These are phyloP conservation scores for Alloascoidea africana DNA, from an alignment of 805 yeast genomes.

Conservation along the genomic window DNA sequence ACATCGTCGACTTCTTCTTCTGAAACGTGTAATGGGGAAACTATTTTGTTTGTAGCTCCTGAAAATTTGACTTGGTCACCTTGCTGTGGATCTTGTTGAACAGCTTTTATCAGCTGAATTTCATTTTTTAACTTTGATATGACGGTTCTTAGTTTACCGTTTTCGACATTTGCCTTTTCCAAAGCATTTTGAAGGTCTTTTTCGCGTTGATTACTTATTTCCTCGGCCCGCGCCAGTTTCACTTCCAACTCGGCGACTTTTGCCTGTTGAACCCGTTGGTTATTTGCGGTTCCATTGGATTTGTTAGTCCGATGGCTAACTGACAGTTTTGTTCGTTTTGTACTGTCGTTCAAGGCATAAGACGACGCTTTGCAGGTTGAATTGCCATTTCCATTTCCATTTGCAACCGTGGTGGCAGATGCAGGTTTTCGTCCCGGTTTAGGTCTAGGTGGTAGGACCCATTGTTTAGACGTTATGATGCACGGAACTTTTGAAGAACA, in stretches of 20 bases:
- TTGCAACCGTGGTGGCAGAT: too few relatives aligned
- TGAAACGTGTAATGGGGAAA: too few relatives aligned
- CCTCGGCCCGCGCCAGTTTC: too few relatives aligned
- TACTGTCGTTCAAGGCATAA: not conserved
- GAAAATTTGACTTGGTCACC: too few relatives aligned
- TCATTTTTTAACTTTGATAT: not conserved
- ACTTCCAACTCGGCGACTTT: not conserved
- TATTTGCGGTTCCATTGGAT: too few relatives aligned
- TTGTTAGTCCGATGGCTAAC: not conserved
- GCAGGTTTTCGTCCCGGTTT: constrained; percentile 1
- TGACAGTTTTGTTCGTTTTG: not conserved
- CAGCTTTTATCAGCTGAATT: too few relatives aligned
- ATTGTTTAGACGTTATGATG: constrained; percentile 1
- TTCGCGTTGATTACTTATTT: not conserved
- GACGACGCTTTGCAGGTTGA: too few relatives aligned
- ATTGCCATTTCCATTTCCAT: too few relatives aligned
- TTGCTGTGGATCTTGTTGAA: too few relatives aligned
- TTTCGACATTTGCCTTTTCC: not conserved
- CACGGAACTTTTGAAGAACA: not conserved
- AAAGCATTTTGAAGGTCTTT: not conserved
- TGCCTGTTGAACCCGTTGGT: not conserved
- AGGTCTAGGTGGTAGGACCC: constrained; percentile 4
- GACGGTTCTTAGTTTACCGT: not conserved
- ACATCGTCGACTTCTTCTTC: too few relatives aligned
- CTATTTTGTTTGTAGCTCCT: too few relatives aligned